phyloP scores from a whole-genome alignment of 2,329 filamentous ascomycete genomes.

The Aspergillus melleus region DNA sequence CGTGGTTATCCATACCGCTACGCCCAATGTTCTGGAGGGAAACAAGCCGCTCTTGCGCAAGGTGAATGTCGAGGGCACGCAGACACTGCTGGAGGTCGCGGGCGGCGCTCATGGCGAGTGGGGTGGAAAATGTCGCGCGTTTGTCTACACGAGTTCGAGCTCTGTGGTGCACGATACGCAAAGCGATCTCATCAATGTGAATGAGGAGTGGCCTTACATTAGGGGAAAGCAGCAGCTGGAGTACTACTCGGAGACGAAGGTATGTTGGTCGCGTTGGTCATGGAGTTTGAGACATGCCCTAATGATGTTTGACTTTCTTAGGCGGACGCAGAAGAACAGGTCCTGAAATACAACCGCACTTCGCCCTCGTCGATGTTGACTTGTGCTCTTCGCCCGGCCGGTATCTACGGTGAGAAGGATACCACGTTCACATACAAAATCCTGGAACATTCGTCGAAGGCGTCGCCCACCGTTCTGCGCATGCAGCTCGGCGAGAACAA shows the following conservation, averaged over 20 bases:
- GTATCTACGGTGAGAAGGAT: slow-evolving; percentile 91
- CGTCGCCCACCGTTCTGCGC: slow-evolving; percentile 60
- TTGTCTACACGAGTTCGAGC: slow-evolving; percentile 89
- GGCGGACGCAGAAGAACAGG: slow-evolving; percentile 79
- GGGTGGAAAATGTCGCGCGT: slow-evolving; percentile 64
- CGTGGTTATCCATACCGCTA: slow-evolving; percentile 89
- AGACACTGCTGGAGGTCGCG: slow-evolving; percentile 65
- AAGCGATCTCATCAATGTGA: slow-evolving; percentile 76
- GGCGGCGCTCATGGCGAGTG: slow-evolving; percentile 65
- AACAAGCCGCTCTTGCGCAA: slow-evolving; percentile 66
- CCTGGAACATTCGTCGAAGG: slow-evolving; percentile 66
- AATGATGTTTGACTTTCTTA: slow-evolving; percentile 31
- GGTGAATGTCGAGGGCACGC: slow-evolving; percentile 87
- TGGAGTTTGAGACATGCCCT: not conserved
- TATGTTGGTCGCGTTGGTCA: slow-evolving; percentile 33
- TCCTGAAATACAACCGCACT: slow-evolving; percentile 71
- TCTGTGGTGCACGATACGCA: slow-evolving; percentile 83
- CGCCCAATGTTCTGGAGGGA: slow-evolving; percentile 57
- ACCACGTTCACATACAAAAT: slow-evolving; percentile 72
- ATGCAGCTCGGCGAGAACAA: slow-evolving; percentile 77
- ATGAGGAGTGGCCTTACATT: slow-evolving; percentile 78
- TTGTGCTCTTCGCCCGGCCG: slow-evolving; percentile 78
- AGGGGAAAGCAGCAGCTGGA: slow-evolving; percentile 69
- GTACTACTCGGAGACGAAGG: slow-evolving; percentile 92
- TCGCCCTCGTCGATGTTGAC: slow-evolving; percentile 65